These are phyloP conservation scores for Fraxinus sp. DNA, from an alignment of 305 asterid species.

Conservation along the genomic window DNA sequence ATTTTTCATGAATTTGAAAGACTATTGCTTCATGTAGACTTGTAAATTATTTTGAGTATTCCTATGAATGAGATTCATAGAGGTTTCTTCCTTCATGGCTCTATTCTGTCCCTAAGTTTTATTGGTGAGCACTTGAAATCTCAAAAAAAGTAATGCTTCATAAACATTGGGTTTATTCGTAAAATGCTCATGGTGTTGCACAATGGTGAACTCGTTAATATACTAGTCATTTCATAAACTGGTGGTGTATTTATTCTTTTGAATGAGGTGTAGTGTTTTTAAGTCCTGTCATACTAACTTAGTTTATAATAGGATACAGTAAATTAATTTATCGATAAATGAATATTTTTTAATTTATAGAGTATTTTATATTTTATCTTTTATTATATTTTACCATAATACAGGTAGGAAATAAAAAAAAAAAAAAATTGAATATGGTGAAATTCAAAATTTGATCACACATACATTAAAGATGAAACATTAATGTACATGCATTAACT, in stretches of 20 bases:
- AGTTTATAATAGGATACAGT: neutral
- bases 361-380: too few relatives aligned
- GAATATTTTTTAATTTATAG: too few relatives aligned
- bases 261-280: neutral
- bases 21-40: constrained; percentile 41
- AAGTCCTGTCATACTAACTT: neutral
- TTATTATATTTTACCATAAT: too few relatives aligned
- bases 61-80: constrained; percentile 39
- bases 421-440: too few relatives aligned
- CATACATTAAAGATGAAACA: too few relatives aligned
- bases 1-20: constrained; percentile 19
- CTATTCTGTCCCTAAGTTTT: neutral
- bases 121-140: neutral
- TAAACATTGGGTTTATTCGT: neutral
- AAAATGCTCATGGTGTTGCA: neutral
- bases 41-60: constrained; percentile 44
- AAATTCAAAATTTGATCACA: too few relatives aligned
- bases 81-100: constrained; percentile 9
- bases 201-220: neutral
- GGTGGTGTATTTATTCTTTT: neutral
- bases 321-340: too few relatives aligned
- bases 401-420: too few relatives aligned
- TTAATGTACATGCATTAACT: too few relatives aligned
- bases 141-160: neutral
- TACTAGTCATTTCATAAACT: neutral